phyloP scores from a whole-genome alignment of 257 asterid genomes.

The Scutellaria baicalensis region DNA sequence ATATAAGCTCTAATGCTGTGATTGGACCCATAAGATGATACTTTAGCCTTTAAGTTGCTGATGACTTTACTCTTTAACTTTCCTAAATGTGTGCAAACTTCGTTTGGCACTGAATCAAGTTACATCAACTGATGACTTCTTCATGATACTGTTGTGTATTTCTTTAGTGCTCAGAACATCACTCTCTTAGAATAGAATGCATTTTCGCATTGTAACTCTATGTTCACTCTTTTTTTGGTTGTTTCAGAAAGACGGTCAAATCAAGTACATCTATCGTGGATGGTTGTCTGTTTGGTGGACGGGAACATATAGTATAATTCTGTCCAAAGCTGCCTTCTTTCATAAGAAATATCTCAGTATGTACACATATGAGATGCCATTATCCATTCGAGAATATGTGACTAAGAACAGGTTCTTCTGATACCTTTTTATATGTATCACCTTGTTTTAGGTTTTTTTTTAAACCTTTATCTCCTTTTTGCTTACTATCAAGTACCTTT shows the following conservation, averaged over 20 bases:
- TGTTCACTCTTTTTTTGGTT: neutral
- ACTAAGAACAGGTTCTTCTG: conserved; percentile 48
- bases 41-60: neutral
- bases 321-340: conserved; percentile 73
- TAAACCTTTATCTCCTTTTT: neutral
- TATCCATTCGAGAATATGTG: conserved; percentile 62
- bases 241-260: conserved; percentile 42
- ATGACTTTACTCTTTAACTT: neutral
- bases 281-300: conserved; percentile 95
- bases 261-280: conserved; percentile 47
- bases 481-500: neutral
- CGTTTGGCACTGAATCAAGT: neutral
- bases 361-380: conserved; percentile 76
- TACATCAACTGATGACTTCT: neutral
- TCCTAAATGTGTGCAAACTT: neutral
- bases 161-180: neutral
- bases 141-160: neutral
- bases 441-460: neutral
- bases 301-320: conserved; percentile 72
- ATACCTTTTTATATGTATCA: neutral
- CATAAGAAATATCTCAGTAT: conserved; percentile 68
- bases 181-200: neutral
- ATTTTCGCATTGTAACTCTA: neutral
- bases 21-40: neutral
- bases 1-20: neutral